These are phyloP conservation scores for Pseudogymnoascus sp. DNA, from an alignment of 2,329 filamentous ascomycete species.

Conservation along the genomic window DNA sequence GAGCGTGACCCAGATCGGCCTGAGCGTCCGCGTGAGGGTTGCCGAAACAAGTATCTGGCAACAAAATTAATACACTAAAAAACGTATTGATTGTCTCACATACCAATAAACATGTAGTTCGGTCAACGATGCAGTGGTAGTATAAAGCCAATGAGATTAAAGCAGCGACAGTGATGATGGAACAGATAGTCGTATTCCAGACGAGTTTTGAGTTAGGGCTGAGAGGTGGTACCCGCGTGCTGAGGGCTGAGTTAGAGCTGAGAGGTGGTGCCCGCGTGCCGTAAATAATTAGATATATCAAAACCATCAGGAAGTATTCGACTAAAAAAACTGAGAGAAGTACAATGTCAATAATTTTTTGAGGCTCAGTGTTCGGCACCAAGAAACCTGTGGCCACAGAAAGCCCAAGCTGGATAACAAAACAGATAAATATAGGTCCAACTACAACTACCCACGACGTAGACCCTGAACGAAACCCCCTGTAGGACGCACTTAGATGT, in stretches of 20 bases:
- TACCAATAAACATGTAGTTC: neutral
- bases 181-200: neutral
- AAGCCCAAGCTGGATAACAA: neutral
- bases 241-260: too few relatives aligned
- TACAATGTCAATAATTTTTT: neutral
- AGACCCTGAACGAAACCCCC: neutral
- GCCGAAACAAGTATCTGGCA: neutral
- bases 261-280: too few relatives aligned
- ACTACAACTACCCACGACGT: neutral
- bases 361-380: neutral
- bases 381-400: neutral
- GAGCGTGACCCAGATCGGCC: neutral
- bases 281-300: neutral
- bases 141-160: neutral
- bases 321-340: neutral
- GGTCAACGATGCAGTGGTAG: neutral
- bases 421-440: neutral
- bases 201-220: neutral
- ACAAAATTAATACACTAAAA: neutral
- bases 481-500: neutral
- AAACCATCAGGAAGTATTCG: neutral
- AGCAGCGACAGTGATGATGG: neutral
- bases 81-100: neutral
- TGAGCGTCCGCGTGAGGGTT: neutral
- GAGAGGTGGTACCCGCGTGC: too few relatives aligned